Conservation (phyloP, 2,329 filamentous ascomycete species). For the Diaporthe ampelina region DNA sequence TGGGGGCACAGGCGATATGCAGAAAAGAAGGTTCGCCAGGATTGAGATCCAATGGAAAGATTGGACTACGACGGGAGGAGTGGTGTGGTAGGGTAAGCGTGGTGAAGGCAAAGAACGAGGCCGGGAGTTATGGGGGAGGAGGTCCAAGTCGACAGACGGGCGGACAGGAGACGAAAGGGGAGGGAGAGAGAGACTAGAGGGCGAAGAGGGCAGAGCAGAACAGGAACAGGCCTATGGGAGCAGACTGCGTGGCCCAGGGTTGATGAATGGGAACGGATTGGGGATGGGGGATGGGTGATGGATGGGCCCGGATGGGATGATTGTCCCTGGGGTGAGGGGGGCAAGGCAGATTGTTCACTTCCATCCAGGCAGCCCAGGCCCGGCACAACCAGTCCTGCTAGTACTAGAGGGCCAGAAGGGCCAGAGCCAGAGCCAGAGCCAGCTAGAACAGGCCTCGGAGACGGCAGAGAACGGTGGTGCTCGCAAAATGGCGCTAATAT, state of each 20-base stretch:
- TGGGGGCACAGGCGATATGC: conserved; percentile 32
- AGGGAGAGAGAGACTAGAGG: conserved; percentile 40
- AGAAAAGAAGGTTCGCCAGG: conserved; percentile 40
- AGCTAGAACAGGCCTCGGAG: not conserved
- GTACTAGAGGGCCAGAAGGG: too few relatives aligned
- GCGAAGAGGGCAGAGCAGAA: conserved; percentile 44
- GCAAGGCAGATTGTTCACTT: conserved; percentile 10
- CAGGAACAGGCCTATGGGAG: conserved; percentile 37
- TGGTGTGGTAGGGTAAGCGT: conserved; percentile 34
- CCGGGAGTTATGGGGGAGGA: conserved; percentile 31
- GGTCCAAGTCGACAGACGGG: conserved; percentile 25
- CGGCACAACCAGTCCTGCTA: not conserved
- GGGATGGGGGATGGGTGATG: conserved; percentile 12
- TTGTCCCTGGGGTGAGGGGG: conserved; percentile 21
- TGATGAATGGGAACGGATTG: conserved; percentile 26
- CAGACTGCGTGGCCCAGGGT: conserved; percentile 30
- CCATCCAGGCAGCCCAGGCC: not conserved
- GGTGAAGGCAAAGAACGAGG: conserved; percentile 36
- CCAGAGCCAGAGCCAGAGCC: not conserved
- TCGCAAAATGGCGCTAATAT: conserved; percentile 31
- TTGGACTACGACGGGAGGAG: conserved; percentile 24
- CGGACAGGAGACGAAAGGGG: conserved; percentile 31
- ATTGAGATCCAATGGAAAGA: conserved; percentile 35
- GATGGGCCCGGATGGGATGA: conserved; percentile 27
- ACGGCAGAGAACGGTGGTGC: conserved; percentile 26